Percentiles rank a stretch among this genome's conserved stretches.
phyloP scores from a whole-genome alignment of 2,329 filamentous ascomycete species.

The Juglanconis sp. region DNA sequence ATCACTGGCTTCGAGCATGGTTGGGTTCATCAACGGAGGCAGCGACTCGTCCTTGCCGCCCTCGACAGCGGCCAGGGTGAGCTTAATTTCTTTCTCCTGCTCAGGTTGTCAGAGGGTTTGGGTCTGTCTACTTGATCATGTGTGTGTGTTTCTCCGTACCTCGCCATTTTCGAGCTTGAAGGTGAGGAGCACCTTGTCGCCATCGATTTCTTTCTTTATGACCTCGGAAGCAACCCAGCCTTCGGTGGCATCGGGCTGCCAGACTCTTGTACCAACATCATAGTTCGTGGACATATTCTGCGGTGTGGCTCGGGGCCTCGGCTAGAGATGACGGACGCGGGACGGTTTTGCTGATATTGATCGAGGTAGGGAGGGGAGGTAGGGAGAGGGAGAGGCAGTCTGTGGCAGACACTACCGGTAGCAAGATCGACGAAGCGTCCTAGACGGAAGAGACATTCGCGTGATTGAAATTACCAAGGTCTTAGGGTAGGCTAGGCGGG shows the following conservation, averaged over 20 bases:
- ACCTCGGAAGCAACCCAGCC: slow-evolving; percentile 98
- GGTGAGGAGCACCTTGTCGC: slow-evolving; percentile 80
- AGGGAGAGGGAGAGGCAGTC: slow-evolving; percentile 3
- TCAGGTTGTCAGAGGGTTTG: slow-evolving; percentile 11
- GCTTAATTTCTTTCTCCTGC: slow-evolving; percentile 76
- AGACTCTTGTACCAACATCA: slow-evolving; percentile 94
- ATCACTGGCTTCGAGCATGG: slow-evolving; percentile 97
- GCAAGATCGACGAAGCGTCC: slow-evolving; percentile 17
- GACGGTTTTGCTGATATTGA: slow-evolving; percentile 8
- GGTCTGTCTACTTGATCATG: neutral
- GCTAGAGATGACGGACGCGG: neutral
- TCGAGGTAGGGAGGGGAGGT: slow-evolving; percentile 5
- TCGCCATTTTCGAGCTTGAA: slow-evolving; percentile 92
- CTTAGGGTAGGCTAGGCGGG: neutral
- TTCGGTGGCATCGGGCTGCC: slow-evolving; percentile 94
- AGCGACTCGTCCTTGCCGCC: slow-evolving; percentile 73
- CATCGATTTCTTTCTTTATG: slow-evolving; percentile 76
- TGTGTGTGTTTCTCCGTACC: slow-evolving; percentile 47
- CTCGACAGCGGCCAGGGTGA: slow-evolving; percentile 72
- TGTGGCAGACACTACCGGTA: slow-evolving; percentile 18
- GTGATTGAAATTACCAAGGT: slow-evolving; percentile 7
- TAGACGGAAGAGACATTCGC: slow-evolving; percentile 19
- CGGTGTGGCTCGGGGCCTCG: slow-evolving; percentile 9
- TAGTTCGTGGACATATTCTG: slow-evolving; percentile 81
- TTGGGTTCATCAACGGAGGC: slow-evolving; percentile 94